phyloP scores from a whole-genome alignment of 164 flowering plant species.

The Nymphaea thermarum region DNA sequence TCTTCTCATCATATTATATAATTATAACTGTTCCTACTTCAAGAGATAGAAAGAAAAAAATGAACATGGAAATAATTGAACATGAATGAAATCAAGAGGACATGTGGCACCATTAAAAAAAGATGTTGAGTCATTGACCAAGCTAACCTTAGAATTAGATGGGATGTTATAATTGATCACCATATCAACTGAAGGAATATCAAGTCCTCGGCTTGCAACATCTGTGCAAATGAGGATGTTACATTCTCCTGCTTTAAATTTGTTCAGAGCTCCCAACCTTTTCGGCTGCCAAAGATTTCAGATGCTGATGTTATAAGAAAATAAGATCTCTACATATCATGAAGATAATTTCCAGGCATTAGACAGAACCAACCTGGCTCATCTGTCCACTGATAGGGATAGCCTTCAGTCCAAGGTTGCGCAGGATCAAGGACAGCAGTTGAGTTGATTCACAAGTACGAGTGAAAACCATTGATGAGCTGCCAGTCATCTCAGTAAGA shows the following conservation, averaged over 20 bases:
- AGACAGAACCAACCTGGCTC: slow-evolving; percentile 49
- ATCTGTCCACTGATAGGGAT: slow-evolving; percentile 88
- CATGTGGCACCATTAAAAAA: too few species aligned
- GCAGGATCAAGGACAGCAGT: slow-evolving; percentile 56
- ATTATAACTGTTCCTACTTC: too few species aligned
- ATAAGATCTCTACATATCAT: too few species aligned
- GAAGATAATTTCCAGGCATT: not conserved
- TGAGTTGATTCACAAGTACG: slow-evolving; percentile 79
- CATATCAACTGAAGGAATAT: slow-evolving; percentile 90
- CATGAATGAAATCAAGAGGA: too few species aligned
- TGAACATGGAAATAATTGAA: too few species aligned
- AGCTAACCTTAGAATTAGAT: slow-evolving; percentile 64
- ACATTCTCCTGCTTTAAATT: slow-evolving; percentile 88
- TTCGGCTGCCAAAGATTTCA: slow-evolving; percentile 37
- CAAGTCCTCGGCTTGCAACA: slow-evolving; percentile 95
- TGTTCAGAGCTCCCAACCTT: slow-evolving; percentile 78
- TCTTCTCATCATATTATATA: too few species aligned
- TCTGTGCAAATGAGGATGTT: slow-evolving; percentile 84
- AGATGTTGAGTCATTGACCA: too few species aligned
- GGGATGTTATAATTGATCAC: slow-evolving; percentile 94
- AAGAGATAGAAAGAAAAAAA: too few species aligned
- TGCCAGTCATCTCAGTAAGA: slow-evolving; percentile 51
- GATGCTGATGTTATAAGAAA: not conserved
- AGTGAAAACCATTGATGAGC: slow-evolving; percentile 82
- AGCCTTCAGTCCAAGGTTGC: slow-evolving; percentile 76